Evolutionary conservation across 2,329 filamentous ascomycete genomes (phyloP).

Genomic region (Juglanconis sp.): DNA sequence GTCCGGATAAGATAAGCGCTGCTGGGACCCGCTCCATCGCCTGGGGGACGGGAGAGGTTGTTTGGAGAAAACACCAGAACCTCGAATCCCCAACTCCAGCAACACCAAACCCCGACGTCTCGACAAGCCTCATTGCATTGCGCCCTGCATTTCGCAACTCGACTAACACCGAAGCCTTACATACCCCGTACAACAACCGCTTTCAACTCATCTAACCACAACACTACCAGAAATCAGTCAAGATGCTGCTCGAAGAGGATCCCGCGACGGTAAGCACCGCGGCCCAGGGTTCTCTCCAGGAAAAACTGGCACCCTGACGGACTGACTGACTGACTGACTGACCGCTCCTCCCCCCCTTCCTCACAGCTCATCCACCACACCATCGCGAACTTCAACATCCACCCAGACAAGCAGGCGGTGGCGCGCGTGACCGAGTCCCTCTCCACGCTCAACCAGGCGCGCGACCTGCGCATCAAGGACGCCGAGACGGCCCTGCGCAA

Average conservation of each 20-base stretch:
- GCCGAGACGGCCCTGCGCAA: slow-evolving; percentile 66
- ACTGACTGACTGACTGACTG: slow-evolving; percentile 11
- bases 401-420: slow-evolving; percentile 80
- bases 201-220: background rate
- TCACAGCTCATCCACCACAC: slow-evolving; percentile 84
- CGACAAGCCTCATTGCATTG: background rate
- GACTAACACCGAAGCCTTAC: background rate
- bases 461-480: slow-evolving; percentile 71
- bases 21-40: background rate
- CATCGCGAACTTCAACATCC: slow-evolving; percentile 91
- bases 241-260: slow-evolving; percentile 92
- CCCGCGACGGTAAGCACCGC: slow-evolving; percentile 68
- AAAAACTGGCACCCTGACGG: background rate
- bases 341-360: background rate
- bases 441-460: slow-evolving; percentile 77
- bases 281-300: background rate
- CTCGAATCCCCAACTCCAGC: background rate
- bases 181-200: background rate
- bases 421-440: slow-evolving; percentile 82
- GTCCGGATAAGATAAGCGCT: background rate
- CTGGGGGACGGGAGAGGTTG: background rate
- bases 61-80: background rate
- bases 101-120: background rate
- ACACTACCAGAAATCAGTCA: slow-evolving; percentile 32
- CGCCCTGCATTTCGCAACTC: background rate